phyloP scores from a whole-genome alignment of 805 yeast genomes.

The Lipomyces sp. region DNA sequence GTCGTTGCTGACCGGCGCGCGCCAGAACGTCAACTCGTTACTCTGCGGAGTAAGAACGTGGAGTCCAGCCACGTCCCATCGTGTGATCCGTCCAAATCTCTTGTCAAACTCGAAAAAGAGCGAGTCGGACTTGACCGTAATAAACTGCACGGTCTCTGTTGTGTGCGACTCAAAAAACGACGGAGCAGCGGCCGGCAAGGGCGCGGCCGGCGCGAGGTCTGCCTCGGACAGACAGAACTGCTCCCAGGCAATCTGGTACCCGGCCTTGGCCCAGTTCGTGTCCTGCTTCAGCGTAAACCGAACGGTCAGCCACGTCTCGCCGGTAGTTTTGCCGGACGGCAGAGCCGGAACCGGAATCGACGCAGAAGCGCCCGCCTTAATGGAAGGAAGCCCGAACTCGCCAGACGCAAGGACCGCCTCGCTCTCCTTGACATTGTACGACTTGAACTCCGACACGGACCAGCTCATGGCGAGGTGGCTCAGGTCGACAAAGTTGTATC shows the following conservation, averaged over 20 bases:
- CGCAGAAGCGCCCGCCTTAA: no score
- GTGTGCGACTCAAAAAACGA: neutral
- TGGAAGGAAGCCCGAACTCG: no score
- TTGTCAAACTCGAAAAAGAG: slow-evolving; percentile 12
- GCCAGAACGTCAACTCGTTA: slow-evolving; percentile 33
- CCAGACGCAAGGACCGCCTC: no score
- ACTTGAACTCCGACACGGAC: neutral
- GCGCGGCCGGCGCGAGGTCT: neutral
- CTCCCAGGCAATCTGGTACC: slow-evolving; percentile 35
- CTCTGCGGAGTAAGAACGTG: slow-evolving; percentile 8
- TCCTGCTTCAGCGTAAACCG: slow-evolving; percentile 16
- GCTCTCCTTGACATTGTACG: no score
- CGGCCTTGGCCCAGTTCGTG: slow-evolving; percentile 29
- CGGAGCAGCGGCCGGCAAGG: no score
- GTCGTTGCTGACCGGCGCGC: slow-evolving; percentile 39
- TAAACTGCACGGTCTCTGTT: neutral
- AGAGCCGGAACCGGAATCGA: no score
- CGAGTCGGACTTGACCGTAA: neutral
- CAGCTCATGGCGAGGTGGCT: slow-evolving; percentile 19
- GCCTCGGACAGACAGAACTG: slow-evolving; percentile 22
- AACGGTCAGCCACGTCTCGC: slow-evolving; percentile 21
- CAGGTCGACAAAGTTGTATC: slow-evolving; percentile 31
- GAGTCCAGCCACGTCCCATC: slow-evolving; percentile 13
- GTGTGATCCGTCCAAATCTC: neutral
- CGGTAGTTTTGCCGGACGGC: no score